A percentile compares a stretch with the other conserved stretches of the same genome.
These are phyloP conservation scores for Epichloe glyceriae DNA, from an alignment of 2,329 filamentous ascomycete species.

Conservation along the genomic window DNA sequence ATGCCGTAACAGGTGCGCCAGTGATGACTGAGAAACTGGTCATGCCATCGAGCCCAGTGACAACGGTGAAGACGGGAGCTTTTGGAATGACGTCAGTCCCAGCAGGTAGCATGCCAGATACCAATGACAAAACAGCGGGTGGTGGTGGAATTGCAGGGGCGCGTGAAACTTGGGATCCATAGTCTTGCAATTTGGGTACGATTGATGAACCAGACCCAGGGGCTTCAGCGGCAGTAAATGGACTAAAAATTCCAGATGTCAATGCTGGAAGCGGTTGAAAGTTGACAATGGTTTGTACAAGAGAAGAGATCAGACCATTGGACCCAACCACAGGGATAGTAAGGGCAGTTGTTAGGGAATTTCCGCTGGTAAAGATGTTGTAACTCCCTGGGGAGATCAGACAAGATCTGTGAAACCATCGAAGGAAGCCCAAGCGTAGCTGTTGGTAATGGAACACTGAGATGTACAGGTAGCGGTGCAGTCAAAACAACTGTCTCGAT, in stretches of 20 bases:
- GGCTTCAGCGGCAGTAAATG: slow-evolving; percentile 6
- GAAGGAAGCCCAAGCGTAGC: slow-evolving; percentile 10
- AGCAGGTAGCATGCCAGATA: slow-evolving; percentile 8
- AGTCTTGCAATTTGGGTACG: slow-evolving; percentile 15
- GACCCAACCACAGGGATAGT: slow-evolving; percentile 19
- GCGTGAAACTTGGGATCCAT: slow-evolving; percentile 9
- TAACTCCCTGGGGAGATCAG: slow-evolving; percentile 11
- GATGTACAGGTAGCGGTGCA: slow-evolving; percentile 2
- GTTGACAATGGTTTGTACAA: slow-evolving; percentile 20
- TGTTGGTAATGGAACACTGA: slow-evolving; percentile 6
- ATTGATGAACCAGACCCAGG: slow-evolving; percentile 7
- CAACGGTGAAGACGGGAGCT: slow-evolving; percentile 13
- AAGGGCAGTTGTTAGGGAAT: slow-evolving; percentile 15
- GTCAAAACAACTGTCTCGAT: slow-evolving; percentile 15
- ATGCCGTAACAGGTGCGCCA: slow-evolving; percentile 9
- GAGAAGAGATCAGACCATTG: slow-evolving; percentile 19
- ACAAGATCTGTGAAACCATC: slow-evolving; percentile 8
- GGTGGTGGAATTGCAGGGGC: slow-evolving; percentile 6
- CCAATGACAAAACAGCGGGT: slow-evolving; percentile 10
- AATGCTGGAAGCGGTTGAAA: slow-evolving; percentile 10
- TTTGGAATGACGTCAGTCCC: slow-evolving; percentile 13
- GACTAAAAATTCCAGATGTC: slow-evolving; percentile 6
- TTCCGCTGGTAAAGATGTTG: slow-evolving; percentile 6
- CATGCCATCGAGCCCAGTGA: slow-evolving; percentile 12
- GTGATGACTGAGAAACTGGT: slow-evolving; percentile 11